Evolutionary conservation across 768 basidiomycete species (phyloP).

Genomic region (Pleurotus giganteus): DNA sequence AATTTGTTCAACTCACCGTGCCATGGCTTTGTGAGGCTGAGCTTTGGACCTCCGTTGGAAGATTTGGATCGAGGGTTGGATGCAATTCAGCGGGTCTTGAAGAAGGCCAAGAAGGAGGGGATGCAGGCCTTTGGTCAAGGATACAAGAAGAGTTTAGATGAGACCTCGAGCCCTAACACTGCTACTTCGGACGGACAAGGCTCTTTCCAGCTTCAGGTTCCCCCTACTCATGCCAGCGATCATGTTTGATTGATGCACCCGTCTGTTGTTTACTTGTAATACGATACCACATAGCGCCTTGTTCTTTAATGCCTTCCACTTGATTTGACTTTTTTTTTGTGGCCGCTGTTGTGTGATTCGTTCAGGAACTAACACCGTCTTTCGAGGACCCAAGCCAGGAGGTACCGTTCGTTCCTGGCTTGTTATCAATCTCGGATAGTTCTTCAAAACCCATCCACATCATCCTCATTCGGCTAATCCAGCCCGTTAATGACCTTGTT

Average conservation of each 20-base stretch:
- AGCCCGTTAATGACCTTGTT: no score
- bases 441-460: no score
- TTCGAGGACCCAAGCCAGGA: no score
- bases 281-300: no score
- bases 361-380: no score
- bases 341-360: no score
- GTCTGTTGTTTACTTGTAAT: no score
- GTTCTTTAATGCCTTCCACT: no score
- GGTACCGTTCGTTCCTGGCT: no score
- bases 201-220: conserved; percentile 1
- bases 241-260: background rate
- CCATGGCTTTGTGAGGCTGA: conserved; percentile 85
- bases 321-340: no score
- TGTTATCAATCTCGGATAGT: no score
- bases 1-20: conserved; percentile 90
- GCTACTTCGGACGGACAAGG: background rate
- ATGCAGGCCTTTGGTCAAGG: conserved; percentile 65
- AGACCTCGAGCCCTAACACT: background rate
- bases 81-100: conserved; percentile 78
- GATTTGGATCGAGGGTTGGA: conserved; percentile 81
- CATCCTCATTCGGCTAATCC: no score
- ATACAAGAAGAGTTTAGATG: conserved; percentile 28
- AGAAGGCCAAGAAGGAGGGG: conserved; percentile 63
- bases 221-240: background rate
- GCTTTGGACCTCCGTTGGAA: conserved; percentile 79